Evolutionary conservation across 768 basidiomycete species (phyloP).

Genomic region (Pleurotus tuber-regium): DNA sequence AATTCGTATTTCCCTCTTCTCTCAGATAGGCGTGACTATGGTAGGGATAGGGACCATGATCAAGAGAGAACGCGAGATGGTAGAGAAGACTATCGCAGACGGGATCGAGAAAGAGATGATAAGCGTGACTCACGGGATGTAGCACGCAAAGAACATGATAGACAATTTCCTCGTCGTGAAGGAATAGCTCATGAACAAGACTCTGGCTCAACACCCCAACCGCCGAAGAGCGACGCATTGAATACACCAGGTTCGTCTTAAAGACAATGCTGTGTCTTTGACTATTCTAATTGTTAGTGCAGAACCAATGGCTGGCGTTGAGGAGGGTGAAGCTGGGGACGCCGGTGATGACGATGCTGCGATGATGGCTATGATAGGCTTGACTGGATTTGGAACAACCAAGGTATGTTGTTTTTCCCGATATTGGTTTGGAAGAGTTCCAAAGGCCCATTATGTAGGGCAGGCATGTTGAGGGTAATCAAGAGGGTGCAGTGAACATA

Average conservation of each 20-base stretch:
- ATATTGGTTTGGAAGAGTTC: not conserved
- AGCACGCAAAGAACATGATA: constrained; percentile 32
- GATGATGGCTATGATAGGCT: constrained; percentile 91
- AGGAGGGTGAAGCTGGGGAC: constrained; percentile 51
- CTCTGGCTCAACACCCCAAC: constrained; percentile 21
- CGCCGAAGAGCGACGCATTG: constrained; percentile 18
- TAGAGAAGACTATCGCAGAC: constrained; percentile 19
- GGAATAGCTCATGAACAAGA: constrained; percentile 21
- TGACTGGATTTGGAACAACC: constrained; percentile 83
- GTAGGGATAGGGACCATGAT: constrained; percentile 39
- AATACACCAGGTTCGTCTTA: constrained; percentile 15
- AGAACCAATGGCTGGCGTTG: constrained; percentile 24
- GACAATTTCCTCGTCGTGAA: constrained; percentile 20
- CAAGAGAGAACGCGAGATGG: constrained; percentile 25
- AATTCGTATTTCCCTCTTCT: not conserved
- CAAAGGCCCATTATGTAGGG: constrained; percentile 42
- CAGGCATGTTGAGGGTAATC: constrained; percentile 78
- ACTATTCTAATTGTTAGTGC: constrained; percentile 8
- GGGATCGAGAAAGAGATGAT: constrained; percentile 33
- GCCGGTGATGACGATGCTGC: constrained; percentile 67
- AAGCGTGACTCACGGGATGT: constrained; percentile 25
- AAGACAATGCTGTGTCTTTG: constrained; percentile 8
- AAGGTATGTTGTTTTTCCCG: constrained; percentile 52
- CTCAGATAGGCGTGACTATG: constrained; percentile 38
- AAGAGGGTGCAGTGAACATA: constrained; percentile 62